Base-by-base conservation (phyloP, 2,329 filamentous ascomycete genomes). In the Cytospora piceae region DNA sequence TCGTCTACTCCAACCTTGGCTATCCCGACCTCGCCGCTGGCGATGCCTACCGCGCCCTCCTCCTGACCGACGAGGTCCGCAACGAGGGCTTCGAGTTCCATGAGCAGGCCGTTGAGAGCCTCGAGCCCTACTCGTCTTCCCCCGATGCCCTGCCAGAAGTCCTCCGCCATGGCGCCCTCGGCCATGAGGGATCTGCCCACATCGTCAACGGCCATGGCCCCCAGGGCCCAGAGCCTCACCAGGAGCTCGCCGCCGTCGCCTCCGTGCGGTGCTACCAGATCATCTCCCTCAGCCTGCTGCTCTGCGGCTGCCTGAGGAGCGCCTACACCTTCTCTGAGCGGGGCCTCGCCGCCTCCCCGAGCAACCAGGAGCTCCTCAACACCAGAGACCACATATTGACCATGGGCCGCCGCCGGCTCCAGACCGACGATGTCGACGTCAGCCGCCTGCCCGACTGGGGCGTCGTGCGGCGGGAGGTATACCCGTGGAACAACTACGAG, bases 11-110 rank as follows among this genome's bases (percentile, higher is more conserved):
- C 20, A 81, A 87, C 55, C 83, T 97, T 56, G 92, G 88, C 46
- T 98, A 97, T 76, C 92, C 93, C 0, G 95, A 99, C 76, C 85
- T 99, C 49, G 93, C 93, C 6, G 89, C 90, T 14, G 92, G 93
- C 39, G 94, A 97, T 80, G 92, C 93, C 6, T 98, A 98, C 75
- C 90, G 91, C 63, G 93, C 94, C 1, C 83, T 98, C n/a, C 85
- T 97, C 4, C 81, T 99, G 56, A 85, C 91, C 20, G 94, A 98
- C 73, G 92, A 95, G 70, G 85, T 93, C 42, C 78, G 83, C 69
- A 89, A 95, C 64, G 91, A 94, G 68, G 85, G 87, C 49, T 94
- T 91, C 71, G 93, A 97, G 76, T 96, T 93, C 72, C 90, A 95
- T 74, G 87, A 93, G 20, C 80, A 85, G 71, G 88, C 89, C 11